Evolutionary conservation across 2,329 filamentous ascomycete genomes (phyloP), one percentile per base, ranked within the genome.

Genomic region (Aspergillus tanneri): DNA sequence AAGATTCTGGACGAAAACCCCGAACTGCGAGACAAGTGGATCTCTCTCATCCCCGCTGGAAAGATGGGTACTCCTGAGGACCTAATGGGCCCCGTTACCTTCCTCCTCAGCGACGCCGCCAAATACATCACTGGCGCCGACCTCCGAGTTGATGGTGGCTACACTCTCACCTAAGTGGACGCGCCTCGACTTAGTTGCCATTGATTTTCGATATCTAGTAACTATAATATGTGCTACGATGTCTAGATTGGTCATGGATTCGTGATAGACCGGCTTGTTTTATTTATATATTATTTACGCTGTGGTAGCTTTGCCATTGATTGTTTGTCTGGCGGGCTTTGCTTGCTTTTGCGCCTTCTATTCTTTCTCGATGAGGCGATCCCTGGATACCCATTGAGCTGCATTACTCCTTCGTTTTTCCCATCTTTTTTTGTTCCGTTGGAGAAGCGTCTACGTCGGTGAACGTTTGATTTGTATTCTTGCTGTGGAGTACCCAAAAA

Each of bases 1-100:
- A 95, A 95, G 77, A 96, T 97, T 59, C 82, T 97, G 21, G 87
- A 93, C 55, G 90, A 96, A 51, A 95, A 95, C 71, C 90, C 91
- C 16, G 89, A 93, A 46, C 82, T 97, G 30, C 88, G 90, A 71
- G 80, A 85, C 65, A 86, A 93, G 71, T 97, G 92, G 92, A 95
- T 85, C 11, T 91, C 87, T 1, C 79, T 95, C 45, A 97, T 96
- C 53, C 93, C 93, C 0, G 85, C 89, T 65, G 92, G 90, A 49
- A 92, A 92, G 74, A 96, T 97, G 89, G 92, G 92, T 21, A 80
- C 84, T 43, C 92, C 92, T 1, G 85, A 91, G 67, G 92, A 97
- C 63, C 79, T 97, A 48, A 95, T 95, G 87, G 92, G 92, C 2
- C 88, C 91, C 4, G 90, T 96, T 22, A 86, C 88, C 12, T 95